Percentiles rank a stretch among this genome's conserved stretches.
Conservation (phyloP, 176 grass and related monocot genomes). For the Pontederia paniculata region DNA sequence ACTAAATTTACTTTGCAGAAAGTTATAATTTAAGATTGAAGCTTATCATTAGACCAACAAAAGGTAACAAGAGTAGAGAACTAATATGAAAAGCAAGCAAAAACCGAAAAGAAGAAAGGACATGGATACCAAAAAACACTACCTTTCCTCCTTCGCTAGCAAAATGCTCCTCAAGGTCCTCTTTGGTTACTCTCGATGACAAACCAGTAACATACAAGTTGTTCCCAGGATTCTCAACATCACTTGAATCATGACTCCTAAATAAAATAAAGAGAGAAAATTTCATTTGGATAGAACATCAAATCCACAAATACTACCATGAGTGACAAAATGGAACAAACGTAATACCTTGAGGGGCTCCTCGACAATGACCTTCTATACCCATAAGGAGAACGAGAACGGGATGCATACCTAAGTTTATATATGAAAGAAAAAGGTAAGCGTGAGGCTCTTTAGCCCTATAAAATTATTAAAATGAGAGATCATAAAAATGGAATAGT, state of each 20-base stretch:
- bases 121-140: not conserved
- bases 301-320: not conserved
- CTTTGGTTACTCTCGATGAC: constrained; percentile 29
- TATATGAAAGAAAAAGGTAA: not conserved
- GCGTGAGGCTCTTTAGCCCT: not conserved
- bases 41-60: no score
- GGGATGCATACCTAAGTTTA: constrained; percentile 18
- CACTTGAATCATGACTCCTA: constrained; percentile 51
- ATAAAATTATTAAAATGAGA: not conserved
- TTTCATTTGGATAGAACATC: not conserved
- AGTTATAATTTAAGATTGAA: no score
- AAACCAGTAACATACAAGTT: constrained; percentile 68
- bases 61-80: no score
- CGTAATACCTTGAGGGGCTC: constrained; percentile 40
- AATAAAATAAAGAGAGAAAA: not conserved
- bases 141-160: constrained; percentile 52
- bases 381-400: constrained; percentile 23
- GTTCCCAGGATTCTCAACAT: constrained; percentile 49
- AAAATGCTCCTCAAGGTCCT: constrained; percentile 44
- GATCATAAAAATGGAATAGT: not conserved
- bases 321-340: not conserved
- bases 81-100: no score
- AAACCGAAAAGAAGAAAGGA: no score
- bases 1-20: no score
- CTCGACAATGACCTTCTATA: constrained; percentile 43